Evolutionary conservation across 768 basidiomycete species (phyloP), one percentile per base, ranked within the genome.

Genomic region (Suillus spraguei): DNA sequence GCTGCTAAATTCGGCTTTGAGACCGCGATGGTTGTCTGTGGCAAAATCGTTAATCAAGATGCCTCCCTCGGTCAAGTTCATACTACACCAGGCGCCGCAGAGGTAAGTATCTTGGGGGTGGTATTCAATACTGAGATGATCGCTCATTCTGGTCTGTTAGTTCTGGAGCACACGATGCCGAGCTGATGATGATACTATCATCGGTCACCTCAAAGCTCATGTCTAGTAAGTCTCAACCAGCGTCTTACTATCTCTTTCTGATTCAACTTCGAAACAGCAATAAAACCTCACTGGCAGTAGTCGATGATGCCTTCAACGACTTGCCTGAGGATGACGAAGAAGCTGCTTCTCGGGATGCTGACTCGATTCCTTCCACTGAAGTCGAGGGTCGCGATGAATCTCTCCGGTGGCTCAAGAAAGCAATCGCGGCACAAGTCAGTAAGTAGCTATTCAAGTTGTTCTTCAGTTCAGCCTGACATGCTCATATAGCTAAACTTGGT

Each of bases 121-220:
- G 14, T 61, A 36, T 46, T 38, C 11, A n/a, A n/a, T 55, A 28
- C 35, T 41, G 28, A 55, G 32, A 28, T 22, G 36, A 38, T 20
- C 3, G 11, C 42, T 63, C 14, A 52, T 49, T 13, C 39, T 16
- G 20, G 9, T 49, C 58, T 24, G 39, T 4, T 35, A 66, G 65
- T 66, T 66, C n/a, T 61, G 50, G n/a, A 47, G 56, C 11, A 46
- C 35, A 33, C 55, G 36, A 17, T 66, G 65, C 55, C n/a, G n/a
- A 32, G 53, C 63, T 14, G 28, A 60, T 47, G 52, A 60, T 5
- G 11, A 61, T 38, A 46, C 46, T 1, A 64, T 66, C 20, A 60
- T 66, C 10, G 54, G 60, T 14, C 53, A 64, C 22, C 54, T 66
- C 24, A 66, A 64, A 46, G 63, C 63, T n/a, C 63, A 64, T 22